Conservation (phyloP, 225 moss, liverwort and hornwort genomes). For the Climacium dendroides region DNA sequence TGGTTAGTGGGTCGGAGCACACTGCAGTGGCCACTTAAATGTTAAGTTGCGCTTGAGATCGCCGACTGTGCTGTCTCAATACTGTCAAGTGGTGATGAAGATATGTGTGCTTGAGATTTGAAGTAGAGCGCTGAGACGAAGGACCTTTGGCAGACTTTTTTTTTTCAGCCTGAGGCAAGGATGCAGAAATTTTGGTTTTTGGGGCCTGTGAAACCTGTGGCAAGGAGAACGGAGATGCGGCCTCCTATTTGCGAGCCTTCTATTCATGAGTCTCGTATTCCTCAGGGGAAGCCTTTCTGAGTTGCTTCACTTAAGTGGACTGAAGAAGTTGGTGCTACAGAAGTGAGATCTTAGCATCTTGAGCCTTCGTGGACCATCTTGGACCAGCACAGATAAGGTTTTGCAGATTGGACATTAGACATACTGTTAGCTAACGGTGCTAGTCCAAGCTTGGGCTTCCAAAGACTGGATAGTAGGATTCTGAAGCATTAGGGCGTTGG, state of each 20-base stretch:
- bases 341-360: constrained; percentile 8
- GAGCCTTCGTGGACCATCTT: constrained; percentile 3
- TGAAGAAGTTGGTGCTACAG: constrained; percentile 24
- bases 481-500: constrained; percentile 32
- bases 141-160: constrained; percentile 22
- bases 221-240: constrained; percentile 18
- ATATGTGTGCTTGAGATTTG: constrained; percentile 33
- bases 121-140: constrained; percentile 13
- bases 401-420: constrained; percentile 24
- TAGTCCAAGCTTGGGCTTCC: constrained; percentile 9
- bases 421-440: constrained; percentile 16
- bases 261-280: constrained; percentile 17
- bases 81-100: constrained; percentile 20
- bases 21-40: constrained; percentile 72
- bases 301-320: constrained; percentile 10
- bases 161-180: constrained; percentile 22
- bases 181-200: constrained; percentile 36
- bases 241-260: constrained; percentile 20
- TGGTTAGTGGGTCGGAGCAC: constrained; percentile 71
- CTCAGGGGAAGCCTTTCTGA: constrained; percentile 10
- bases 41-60: constrained; percentile 3
- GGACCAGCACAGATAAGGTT: constrained; percentile 21
- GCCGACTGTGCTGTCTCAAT: constrained; percentile 1
- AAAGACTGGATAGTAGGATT: constrained; percentile 15
- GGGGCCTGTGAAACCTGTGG: constrained; percentile 31